These are phyloP conservation scores for Haplographium delicatum DNA, from an alignment of 495 filamentous ascomycete genomes.

Conservation along the genomic window DNA sequence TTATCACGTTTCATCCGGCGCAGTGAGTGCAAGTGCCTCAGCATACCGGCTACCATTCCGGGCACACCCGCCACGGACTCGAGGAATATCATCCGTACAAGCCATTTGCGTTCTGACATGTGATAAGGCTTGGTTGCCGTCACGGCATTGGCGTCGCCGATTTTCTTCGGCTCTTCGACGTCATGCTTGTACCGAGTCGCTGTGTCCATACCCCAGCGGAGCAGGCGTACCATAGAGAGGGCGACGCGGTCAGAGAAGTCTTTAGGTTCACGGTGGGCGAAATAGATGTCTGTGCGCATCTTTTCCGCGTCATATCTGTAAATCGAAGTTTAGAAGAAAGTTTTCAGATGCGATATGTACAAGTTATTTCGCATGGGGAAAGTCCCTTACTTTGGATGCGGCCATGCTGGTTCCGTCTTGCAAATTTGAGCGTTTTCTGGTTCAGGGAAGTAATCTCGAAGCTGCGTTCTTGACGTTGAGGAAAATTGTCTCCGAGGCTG, in stretches of 20 bases:
- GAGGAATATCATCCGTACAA: constrained; percentile 84
- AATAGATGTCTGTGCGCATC: constrained; percentile 52
- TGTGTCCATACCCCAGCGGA: constrained; percentile 63
- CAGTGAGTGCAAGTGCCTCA: constrained; percentile 79
- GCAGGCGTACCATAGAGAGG: constrained; percentile 51
- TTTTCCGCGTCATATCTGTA: constrained; percentile 55
- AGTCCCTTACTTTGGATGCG: constrained; percentile 52
- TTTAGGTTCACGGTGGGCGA: constrained; percentile 63
- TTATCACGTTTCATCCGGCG: constrained; percentile 86
- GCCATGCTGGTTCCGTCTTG: constrained; percentile 56
- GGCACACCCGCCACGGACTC: constrained; percentile 94
- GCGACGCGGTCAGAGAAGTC: constrained; percentile 66
- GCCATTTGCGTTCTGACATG: constrained; percentile 74
- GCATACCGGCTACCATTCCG: constrained; percentile 94
- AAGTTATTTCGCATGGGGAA: too few relatives aligned
- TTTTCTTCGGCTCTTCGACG: constrained; percentile 37
- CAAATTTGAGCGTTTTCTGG: constrained; percentile 31
- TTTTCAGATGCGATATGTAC: neutral
- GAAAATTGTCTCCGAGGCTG: constrained; percentile 22
- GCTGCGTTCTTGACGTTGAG: constrained; percentile 18
- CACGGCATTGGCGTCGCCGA: constrained; percentile 37
- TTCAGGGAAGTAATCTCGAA: constrained; percentile 25
- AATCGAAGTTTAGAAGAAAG: neutral
- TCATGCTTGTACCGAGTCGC: constrained; percentile 70
- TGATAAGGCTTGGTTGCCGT: constrained; percentile 40